These are phyloP conservation scores for Murraya paniculata DNA, from an alignment of 345 rosid genomes.

Conservation along the genomic window DNA sequence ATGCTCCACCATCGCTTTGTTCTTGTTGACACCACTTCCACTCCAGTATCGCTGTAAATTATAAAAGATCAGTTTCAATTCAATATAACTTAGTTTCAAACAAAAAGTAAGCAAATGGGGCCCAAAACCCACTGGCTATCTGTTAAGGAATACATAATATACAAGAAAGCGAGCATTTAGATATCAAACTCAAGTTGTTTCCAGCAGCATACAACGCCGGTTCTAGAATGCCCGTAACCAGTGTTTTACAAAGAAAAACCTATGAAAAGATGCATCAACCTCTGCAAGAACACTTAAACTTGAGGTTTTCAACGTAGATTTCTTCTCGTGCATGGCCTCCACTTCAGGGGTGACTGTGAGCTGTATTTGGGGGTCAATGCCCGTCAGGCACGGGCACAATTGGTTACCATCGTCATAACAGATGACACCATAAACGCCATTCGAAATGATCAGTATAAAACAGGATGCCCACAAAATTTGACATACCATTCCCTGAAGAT, in stretches of 20 bases:
- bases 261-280: slow-evolving; percentile 13
- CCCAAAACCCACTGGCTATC: neutral
- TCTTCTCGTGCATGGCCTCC: slow-evolving; percentile 10
- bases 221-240: neutral
- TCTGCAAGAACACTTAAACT: slow-evolving; percentile 8
- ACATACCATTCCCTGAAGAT: slow-evolving; percentile 26
- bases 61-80: slow-evolving; percentile 3
- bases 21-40: slow-evolving; percentile 48
- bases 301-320: slow-evolving; percentile 4
- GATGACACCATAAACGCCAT: slow-evolving; percentile 10
- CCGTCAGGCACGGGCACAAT: slow-evolving; percentile 9
- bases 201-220: neutral
- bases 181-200: neutral
- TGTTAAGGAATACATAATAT: neutral
- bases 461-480: slow-evolving; percentile 14
- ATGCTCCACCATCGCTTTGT: slow-evolving; percentile 69
- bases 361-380: slow-evolving; percentile 18
- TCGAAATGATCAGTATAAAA: slow-evolving; percentile 14
- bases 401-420: neutral
- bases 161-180: neutral
- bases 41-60: slow-evolving; percentile 43
- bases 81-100: neutral
- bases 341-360: neutral
- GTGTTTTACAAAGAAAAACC: neutral
- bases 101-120: neutral